Evolutionary conservation across 768 basidiomycete species (phyloP).

Genomic region (Lanmaoa pseudosensibilis): DNA sequence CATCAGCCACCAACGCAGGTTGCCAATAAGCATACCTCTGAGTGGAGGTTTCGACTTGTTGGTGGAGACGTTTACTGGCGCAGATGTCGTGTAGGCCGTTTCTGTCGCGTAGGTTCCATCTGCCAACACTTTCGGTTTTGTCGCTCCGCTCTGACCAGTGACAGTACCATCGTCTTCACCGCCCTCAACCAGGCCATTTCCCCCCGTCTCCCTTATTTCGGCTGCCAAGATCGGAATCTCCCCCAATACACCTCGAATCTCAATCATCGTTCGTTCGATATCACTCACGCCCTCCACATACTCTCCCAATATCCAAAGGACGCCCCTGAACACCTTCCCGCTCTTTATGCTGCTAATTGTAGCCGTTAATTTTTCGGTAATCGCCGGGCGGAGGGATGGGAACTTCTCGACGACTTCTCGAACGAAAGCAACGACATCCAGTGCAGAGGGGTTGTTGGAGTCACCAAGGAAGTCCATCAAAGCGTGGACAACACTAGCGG

Average conservation of each 20-base stretch:
- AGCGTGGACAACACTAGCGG: slow-evolving; percentile 91
- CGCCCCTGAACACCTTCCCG: slow-evolving; percentile 94
- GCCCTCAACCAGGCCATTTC: slow-evolving; percentile 49
- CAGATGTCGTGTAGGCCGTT: slow-evolving; percentile 75
- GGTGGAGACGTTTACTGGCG: slow-evolving; percentile 66
- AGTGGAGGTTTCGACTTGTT: slow-evolving; percentile 92
- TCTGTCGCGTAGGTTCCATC: slow-evolving; percentile 99
- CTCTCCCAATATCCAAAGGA: slow-evolving; percentile 98
- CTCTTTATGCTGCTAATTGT: slow-evolving; percentile 89
- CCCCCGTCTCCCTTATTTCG: slow-evolving; percentile 74
- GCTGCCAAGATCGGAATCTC: slow-evolving; percentile 97
- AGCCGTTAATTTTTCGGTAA: slow-evolving; percentile 80
- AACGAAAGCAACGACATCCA: slow-evolving; percentile 91
- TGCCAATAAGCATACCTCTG: slow-evolving; percentile 50
- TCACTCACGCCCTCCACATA: slow-evolving; percentile 72
- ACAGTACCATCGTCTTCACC: slow-evolving; percentile 43
- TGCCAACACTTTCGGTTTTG: slow-evolving; percentile 78
- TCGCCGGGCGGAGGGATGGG: slow-evolving; percentile 77
- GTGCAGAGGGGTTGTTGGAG: slow-evolving; percentile 89
- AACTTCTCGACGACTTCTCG: slow-evolving; percentile 97
- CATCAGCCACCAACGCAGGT: not conserved
- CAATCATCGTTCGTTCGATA: slow-evolving; percentile 70
- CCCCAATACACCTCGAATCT: slow-evolving; percentile 83
- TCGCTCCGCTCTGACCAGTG: slow-evolving; percentile 40
- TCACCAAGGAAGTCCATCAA: slow-evolving; percentile 95